A percentile compares a stretch with the other conserved stretches of the same genome.
These are phyloP conservation scores for Fraxinus xanthoxyloides DNA, from an alignment of 305 asterid genomes.

Conservation along the genomic window DNA sequence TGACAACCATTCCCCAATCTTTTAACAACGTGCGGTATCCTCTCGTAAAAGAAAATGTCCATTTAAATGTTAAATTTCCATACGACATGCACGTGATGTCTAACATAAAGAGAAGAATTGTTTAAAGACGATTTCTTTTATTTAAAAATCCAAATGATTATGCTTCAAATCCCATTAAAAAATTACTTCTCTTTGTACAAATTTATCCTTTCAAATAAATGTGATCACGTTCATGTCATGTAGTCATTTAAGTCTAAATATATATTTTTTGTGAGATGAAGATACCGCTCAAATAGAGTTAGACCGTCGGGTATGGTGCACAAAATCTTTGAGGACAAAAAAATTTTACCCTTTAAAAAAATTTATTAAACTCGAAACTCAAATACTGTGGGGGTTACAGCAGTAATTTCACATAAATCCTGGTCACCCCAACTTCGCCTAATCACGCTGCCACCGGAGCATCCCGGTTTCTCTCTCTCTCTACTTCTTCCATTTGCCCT, in stretches of 20 bases:
- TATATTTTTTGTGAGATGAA: background rate
- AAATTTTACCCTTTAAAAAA: background rate
- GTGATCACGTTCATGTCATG: background rate
- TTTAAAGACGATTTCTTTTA: background rate
- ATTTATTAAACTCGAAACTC: background rate
- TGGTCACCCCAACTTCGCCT: constrained; percentile 21
- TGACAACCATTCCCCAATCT: background rate
- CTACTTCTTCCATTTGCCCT: background rate
- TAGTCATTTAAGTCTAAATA: background rate
- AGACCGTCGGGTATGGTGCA: background rate
- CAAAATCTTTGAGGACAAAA: background rate
- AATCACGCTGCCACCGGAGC: constrained; percentile 34
- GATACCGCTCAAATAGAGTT: background rate
- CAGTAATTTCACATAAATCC: constrained; percentile 19
- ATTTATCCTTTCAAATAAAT: background rate
- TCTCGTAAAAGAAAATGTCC: background rate
- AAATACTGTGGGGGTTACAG: constrained; percentile 12
- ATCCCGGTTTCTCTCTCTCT: constrained; percentile 3
- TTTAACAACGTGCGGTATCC: background rate
- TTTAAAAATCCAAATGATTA: too few relatives aligned
- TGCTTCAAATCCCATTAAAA: background rate
- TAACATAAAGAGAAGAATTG: background rate
- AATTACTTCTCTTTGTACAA: background rate
- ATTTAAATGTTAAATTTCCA: background rate
- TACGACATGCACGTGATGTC: background rate